phyloP scores from a whole-genome alignment of 106 monocot species.

The Dendrobium catenatum region DNA sequence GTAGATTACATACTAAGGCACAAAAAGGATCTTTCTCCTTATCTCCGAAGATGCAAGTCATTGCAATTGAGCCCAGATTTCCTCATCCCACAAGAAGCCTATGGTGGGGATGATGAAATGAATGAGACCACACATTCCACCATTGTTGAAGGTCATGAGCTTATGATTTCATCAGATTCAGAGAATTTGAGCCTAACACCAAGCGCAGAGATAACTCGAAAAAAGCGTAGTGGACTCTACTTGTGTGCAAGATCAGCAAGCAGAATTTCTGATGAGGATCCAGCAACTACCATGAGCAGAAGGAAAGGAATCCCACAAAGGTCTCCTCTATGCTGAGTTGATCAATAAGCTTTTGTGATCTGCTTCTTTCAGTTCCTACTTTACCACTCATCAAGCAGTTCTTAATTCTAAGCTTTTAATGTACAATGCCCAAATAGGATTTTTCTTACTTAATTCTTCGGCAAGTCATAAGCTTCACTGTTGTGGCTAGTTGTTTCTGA shows the following conservation, averaged over 20 bases:
- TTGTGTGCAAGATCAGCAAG: conserved; percentile 41
- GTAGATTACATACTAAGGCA: conserved; percentile 78
- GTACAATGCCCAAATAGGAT: background rate
- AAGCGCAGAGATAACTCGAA: conserved; percentile 32
- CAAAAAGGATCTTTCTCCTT: conserved; percentile 57
- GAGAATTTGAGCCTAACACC: conserved; percentile 51
- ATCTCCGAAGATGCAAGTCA: conserved; percentile 54
- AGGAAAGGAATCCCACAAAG: conserved; percentile 90
- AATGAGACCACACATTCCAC: conserved; percentile 74
- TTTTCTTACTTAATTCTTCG: background rate
- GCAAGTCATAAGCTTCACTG: background rate
- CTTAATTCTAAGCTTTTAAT: background rate
- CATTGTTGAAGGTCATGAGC: conserved; percentile 67
- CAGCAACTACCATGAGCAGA: conserved; percentile 60
- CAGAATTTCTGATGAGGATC: conserved; percentile 41
- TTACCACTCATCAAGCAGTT: background rate
- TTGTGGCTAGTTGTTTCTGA: too few relatives aligned
- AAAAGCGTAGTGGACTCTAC: conserved; percentile 53
- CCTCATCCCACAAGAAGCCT: conserved; percentile 43
- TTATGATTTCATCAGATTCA: conserved; percentile 56
- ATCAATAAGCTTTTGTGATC: background rate
- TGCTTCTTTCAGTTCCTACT: background rate
- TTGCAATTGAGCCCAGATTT: conserved; percentile 69
- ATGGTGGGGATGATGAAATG: background rate
- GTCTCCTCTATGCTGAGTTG: conserved; percentile 69